Conservation (phyloP, 2,329 filamentous ascomycete species). For the Didymosphaeria variabile region DNA sequence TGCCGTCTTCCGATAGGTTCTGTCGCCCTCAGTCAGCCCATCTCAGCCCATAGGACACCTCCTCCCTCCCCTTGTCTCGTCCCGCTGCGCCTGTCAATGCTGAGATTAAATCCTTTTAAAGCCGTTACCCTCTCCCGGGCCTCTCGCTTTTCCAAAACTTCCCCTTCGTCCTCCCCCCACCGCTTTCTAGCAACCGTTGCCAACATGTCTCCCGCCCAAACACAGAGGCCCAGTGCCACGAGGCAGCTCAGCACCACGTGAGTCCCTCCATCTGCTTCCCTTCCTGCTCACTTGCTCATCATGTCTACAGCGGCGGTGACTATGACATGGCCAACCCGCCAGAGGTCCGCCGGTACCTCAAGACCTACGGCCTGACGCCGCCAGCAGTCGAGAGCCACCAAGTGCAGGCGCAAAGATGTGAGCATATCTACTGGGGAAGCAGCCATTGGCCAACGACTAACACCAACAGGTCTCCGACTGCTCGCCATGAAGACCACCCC, state of each 20-base stretch:
- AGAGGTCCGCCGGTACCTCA: conserved; percentile 60
- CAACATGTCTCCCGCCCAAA: conserved; percentile 45
- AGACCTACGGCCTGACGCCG: conserved; percentile 62
- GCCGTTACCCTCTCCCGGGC: conserved; percentile 35
- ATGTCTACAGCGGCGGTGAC: conserved; percentile 51
- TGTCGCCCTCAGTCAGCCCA: conserved; percentile 9
- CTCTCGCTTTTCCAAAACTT: conserved; percentile 20
- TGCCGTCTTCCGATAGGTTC: conserved; percentile 40
- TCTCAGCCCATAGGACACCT: conserved; percentile 28
- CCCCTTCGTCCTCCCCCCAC: conserved; percentile 26
- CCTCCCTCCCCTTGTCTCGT: conserved; percentile 36
- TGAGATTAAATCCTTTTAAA: conserved; percentile 47
- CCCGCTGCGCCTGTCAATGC: conserved; percentile 45
- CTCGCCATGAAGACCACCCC: conserved; percentile 73
- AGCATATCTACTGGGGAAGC: conserved; percentile 40
- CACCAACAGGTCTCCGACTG: conserved; percentile 73
- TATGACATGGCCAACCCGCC: conserved; percentile 60
- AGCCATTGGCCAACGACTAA: conserved; percentile 16
- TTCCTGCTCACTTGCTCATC: conserved; percentile 24
- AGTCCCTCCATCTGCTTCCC: conserved; percentile 18
- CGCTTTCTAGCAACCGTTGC: conserved; percentile 48
- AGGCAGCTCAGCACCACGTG: conserved; percentile 52
- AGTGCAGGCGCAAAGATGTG: conserved; percentile 60
- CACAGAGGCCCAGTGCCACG: conserved; percentile 44
- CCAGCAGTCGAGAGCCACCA: conserved; percentile 61